phyloP scores from a whole-genome alignment of 352 stramenopile genomes.

The Phytophthora megakarya region DNA sequence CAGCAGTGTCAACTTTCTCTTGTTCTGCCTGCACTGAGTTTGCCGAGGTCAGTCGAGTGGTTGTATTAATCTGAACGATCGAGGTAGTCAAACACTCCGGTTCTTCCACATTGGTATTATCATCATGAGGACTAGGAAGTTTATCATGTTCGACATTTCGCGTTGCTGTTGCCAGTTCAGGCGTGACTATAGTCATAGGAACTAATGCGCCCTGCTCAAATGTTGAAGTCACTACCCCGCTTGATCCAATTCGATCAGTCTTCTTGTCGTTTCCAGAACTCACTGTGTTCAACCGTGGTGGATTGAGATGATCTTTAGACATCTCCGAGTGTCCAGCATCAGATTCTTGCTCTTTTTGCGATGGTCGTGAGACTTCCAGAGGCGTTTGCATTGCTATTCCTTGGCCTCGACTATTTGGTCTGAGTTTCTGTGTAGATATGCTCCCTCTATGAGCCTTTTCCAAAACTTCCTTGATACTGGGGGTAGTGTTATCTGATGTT shows the following conservation, averaged over 20 bases:
- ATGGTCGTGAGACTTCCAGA: not conserved
- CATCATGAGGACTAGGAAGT: not conserved
- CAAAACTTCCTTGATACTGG: slow-evolving; percentile 37
- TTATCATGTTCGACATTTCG: not conserved
- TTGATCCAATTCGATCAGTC: not conserved
- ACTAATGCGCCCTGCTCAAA: slow-evolving; percentile 3
- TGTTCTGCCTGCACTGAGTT: not conserved
- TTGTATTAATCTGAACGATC: slow-evolving; percentile 1
- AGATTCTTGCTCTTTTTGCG: not conserved
- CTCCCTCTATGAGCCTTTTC: slow-evolving; percentile 21
- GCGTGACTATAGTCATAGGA: too few species aligned
- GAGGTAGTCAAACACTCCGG: not conserved
- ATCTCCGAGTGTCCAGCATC: not conserved
- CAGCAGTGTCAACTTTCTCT: not conserved
- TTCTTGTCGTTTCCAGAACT: not conserved
- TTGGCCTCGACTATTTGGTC: slow-evolving; percentile 5
- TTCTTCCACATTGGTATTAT: not conserved
- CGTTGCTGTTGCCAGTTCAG: too few species aligned
- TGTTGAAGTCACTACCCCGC: not conserved
- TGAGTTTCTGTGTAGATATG: slow-evolving; percentile 19
- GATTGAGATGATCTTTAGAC: not conserved
- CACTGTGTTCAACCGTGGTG: not conserved
- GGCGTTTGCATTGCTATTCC: not conserved
- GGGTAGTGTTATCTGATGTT: slow-evolving; percentile 4
- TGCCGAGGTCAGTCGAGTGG: slow-evolving; percentile 6